Evolutionary conservation across 164 flowering plant species (phyloP), one percentile per base, ranked within the genome.

Genomic region (Litsea cubeba): DNA sequence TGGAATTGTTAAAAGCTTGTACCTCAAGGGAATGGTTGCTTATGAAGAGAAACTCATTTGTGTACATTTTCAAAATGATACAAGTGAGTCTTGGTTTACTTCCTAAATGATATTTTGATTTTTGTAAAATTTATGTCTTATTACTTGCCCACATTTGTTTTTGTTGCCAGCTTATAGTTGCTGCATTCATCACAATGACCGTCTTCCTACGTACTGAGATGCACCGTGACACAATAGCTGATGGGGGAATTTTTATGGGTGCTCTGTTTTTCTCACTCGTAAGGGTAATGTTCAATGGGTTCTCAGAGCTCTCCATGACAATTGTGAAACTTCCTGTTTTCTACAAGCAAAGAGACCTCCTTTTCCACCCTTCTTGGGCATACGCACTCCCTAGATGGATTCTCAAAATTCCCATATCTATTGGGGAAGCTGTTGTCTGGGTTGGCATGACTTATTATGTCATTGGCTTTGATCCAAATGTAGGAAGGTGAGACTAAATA

Each of bases 301-400:
- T 82, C n/a, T 68, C 80, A 0, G 92, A 88, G 75, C 82, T 88
- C 4, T 40, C 85, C 22, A 62, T 83, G 69, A 84, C 84, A 6
- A 72, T 87, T 12, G 50, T 49, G 22, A 85, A 79, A 62, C 89
- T 88, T 74, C 90, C 92, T 3, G 85, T 83, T 28, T 88, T 88
- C 67, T 88, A 81, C 73, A 88, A 88, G 84, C 92, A 88, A 75
- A 74, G 92, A 57, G 89, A 86, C 73, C 84, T 81, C 54, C 82
- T 79, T 1, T 85, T 88, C 63, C 83, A 74, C 54, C 92, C 92
- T 75, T 50, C 90, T 17, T 76, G 78, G 78, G 71, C 78, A 24
- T 76, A 51, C 24, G 17, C 72, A 11, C 70, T 76, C 5, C 78
- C 78, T 57, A 54, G 68, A 51, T 76, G 75, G 78, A 66, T 72